Evolutionary conservation across 192 early-diverging fungal genomes (phyloP), one percentile per base, ranked within the genome.

Genomic region (Coemansia umbellata): DNA sequence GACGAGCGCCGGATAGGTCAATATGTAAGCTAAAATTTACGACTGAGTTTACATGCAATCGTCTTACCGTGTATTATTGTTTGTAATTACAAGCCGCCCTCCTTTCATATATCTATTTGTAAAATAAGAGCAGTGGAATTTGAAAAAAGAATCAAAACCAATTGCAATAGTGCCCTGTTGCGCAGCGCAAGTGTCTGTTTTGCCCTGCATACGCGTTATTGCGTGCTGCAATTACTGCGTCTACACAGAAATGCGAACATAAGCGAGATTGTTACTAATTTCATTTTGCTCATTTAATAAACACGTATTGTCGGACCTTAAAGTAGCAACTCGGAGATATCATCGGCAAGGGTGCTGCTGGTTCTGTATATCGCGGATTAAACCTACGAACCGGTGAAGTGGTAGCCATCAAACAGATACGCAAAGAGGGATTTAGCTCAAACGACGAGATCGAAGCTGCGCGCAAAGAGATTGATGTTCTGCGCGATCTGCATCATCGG

Each of bases 381-480:
- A 85, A 82, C 43, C 62, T 82, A 47, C 75, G 78, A 17, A 88
- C 81, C 8, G 86, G 83, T 28, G 75, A 81, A n/a, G 81, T 85
- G 1, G 81, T 86, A 17, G 87, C 87, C 3, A 80, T 89, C 35
- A 89, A 89, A 57, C 84, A 87, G 60, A 79, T 89, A 21, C 81
- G 83, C 47, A 71, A 54, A 11, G 74, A 78, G 37, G 74, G 69
- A 8, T 78, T 78, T 37, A 66, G 85, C 79, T 66, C 78, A 81
- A 43, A 84, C 79, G 48, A 82, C 78, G 45, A 82, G 74, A 53
- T 81, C 66, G 53, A 79, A 74, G 42, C 73, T 42, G 44, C 89
- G 80, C 70, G 82, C 81, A 48, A 88, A 53, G 93, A 95, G 63
- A 91, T 95, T 1, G 85, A 88, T 32, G 70, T 93, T 24, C 69